Evolutionary conservation across 2,329 filamentous ascomycete genomes (phyloP), one percentile per base, ranked within the genome.

Genomic region (Exophiala aquamarina): DNA sequence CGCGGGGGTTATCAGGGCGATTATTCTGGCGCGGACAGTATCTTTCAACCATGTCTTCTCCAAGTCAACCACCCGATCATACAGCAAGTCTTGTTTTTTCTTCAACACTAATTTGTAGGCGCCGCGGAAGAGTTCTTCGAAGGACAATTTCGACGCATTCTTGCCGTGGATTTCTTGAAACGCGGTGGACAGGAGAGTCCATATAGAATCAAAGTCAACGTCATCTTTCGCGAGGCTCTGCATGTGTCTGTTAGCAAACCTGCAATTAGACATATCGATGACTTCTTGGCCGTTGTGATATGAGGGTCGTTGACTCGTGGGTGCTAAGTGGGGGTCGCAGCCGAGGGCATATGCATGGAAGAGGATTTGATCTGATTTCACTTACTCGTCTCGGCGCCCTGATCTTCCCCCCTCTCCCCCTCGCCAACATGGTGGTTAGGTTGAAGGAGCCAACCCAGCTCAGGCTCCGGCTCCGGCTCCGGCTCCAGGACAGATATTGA

Each of bases 81-180:
- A 97, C 1, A 98, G 77, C 9, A 84, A 74, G 26, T 87, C 82
- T 19, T 91, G 91, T 58, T 90, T 86, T 70, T 92, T 94, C 68
- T 86, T 87, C 28, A 96, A 72, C 1, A 97, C 92, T 15, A 97
- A 88, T 66, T 93, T 92, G 70, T 98, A 98, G 4, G 89, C 88
- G 44, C 87, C 87, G 48, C 93, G 86, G 70, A 98, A 98, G 1
- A 98, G 80, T 62, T 95, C 87, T 67, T 98, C 93, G 71, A 96
- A 98, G 1, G 91, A 95, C 2, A 98, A 80, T 13, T 79, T 78
- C 8, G 90, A 94, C 50, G 90, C 90, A 65, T 95, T 93, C 66
- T 94, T 91, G 48, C 83, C 87, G 70, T 97, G 91, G 41, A 98
- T 97, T 63, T 95, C 88, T 47, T 75, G 77, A 42, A 98, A 80